A percentile compares a stretch with the other conserved stretches of the same genome.
Conservation (phyloP, 768 basidiomycete species). For the Russula emetica region DNA sequence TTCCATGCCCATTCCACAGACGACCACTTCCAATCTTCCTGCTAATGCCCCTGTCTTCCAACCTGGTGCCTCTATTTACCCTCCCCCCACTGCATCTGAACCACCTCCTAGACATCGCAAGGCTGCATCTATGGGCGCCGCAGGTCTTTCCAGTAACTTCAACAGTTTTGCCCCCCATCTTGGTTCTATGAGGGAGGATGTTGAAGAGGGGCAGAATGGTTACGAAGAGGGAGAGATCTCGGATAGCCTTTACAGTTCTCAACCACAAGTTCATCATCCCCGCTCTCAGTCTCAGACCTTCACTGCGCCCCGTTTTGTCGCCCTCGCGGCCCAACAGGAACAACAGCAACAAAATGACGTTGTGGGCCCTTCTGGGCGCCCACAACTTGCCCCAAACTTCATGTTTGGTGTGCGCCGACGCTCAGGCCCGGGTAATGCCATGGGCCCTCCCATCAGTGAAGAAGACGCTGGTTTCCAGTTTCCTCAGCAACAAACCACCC, state of each 20-base stretch:
- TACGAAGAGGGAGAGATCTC: slow-evolving; percentile 79
- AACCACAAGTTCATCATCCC: slow-evolving; percentile 50
- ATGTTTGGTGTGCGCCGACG: slow-evolving; percentile 68
- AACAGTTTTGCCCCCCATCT: slow-evolving; percentile 75
- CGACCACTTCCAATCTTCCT: slow-evolving; percentile 48
- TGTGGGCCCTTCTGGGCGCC: slow-evolving; percentile 72
- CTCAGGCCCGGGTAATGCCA: slow-evolving; percentile 48
- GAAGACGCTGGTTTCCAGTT: slow-evolving; percentile 82
- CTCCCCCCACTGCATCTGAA: slow-evolving; percentile 44
- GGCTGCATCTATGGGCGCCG: slow-evolving; percentile 65
- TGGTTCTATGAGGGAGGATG: slow-evolving; percentile 80
- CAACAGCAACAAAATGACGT: slow-evolving; percentile 43
- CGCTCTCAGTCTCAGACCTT: slow-evolving; percentile 81
- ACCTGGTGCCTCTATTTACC: slow-evolving; percentile 58
- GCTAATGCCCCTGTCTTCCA: slow-evolving; percentile 71
- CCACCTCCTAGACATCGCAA: slow-evolving; percentile 68
- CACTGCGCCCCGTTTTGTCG: slow-evolving; percentile 84
- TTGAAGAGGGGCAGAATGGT: slow-evolving; percentile 50
- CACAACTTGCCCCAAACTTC: slow-evolving; percentile 87
- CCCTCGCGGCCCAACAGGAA: slow-evolving; percentile 64
- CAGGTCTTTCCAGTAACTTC: slow-evolving; percentile 54
- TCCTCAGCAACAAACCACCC: slow-evolving; percentile 54
- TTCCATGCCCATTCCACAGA: slow-evolving; percentile 49
- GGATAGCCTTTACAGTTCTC: slow-evolving; percentile 49
- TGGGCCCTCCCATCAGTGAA: slow-evolving; percentile 74